These are phyloP conservation scores for Calonectria henricotiae DNA, from an alignment of 2,329 filamentous ascomycete species.

Conservation along the genomic window DNA sequence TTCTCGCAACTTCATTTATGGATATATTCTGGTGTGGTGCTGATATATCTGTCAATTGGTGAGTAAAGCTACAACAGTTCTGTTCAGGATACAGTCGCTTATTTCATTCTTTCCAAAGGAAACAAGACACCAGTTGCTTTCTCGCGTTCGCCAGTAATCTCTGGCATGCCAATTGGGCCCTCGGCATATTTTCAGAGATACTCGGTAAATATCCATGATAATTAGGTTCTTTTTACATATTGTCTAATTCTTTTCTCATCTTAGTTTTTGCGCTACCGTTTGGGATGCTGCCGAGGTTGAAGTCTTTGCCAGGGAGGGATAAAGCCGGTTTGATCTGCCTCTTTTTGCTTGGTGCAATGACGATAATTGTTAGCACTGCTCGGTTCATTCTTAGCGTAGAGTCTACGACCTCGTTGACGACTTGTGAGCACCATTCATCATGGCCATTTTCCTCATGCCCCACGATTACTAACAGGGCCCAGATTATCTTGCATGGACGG, in stretches of 20 bases:
- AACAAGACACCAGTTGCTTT: background rate
- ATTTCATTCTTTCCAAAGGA: background rate
- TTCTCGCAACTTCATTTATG: background rate
- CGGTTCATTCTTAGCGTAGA: background rate
- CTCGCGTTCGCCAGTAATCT: background rate
- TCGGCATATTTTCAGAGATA: conserved; percentile 10
- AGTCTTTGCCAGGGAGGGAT: conserved; percentile 9
- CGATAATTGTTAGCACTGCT: conserved; percentile 1
- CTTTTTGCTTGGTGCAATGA: conserved; percentile 7
- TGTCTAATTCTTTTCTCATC: background rate
- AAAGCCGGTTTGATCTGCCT: background rate
- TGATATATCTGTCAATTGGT: background rate
- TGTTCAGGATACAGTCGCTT: background rate
- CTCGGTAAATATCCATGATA: background rate
- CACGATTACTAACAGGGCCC: background rate
- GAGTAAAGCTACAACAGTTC: background rate
- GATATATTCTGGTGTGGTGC: conserved; percentile 14
- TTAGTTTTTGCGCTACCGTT: conserved; percentile 15
- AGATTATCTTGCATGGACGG: conserved; percentile 11
- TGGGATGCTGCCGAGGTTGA: conserved; percentile 14
- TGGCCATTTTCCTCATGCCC: no score
- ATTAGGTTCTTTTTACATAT: background rate
- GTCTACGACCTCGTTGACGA: background rate
- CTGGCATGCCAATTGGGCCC: conserved; percentile 11
- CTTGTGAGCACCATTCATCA: background rate